Evolutionary conservation across 371 early-diverging fungal species (phyloP), one percentile per base, ranked within the genome.

Genomic region (Mortierella sp.): DNA sequence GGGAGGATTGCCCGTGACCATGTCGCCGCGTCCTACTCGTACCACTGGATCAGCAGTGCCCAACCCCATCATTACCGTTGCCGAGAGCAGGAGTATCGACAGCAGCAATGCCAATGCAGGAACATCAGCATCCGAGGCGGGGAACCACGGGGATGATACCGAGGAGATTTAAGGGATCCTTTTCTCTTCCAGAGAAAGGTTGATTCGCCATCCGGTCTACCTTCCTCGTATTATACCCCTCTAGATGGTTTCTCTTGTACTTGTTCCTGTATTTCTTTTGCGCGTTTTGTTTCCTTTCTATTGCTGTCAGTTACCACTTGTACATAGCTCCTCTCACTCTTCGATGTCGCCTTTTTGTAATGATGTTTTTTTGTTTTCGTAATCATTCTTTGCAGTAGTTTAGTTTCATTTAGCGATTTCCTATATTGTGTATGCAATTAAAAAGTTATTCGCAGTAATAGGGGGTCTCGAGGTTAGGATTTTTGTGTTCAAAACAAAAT

Each of bases 1-100:
- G 77, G 84, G 84, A 44, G 84, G 84, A 28, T 72, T 77, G 48
- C 84, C 84, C 38, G 84, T 84, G 71, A 60, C 65, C 26, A 26
- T 81, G 77, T 80, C 70, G 72, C 80, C 80, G 71, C 81, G 77
- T 58, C 38, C 74, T n/a, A 47, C 42, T 74, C 80, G 73, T 13
- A 80, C 63, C 10, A 28, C 26, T 1, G 54, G 42, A 73, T 14
- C 54, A 10, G 24, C 68, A 73, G 78, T 65, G 68, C 47, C 73
- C n/a, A 73, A n/a, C 63, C 28, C 65, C 34, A 65, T 14, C 48
- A 38, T 38, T 38, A 48, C 38, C 65, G 38, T 38, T 65, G 65
- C 21, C 65, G 24, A 21, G 65, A 65, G 31, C 65, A 38, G 65
- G 65, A 65, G 38, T 65, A 8, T 19, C 65, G 31, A 38, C 38